Percentiles rank a stretch among this genome's conserved stretches.
Evolutionary conservation across 306 rosid genomes (phyloP).

Genomic region (Quercus cerris): DNA sequence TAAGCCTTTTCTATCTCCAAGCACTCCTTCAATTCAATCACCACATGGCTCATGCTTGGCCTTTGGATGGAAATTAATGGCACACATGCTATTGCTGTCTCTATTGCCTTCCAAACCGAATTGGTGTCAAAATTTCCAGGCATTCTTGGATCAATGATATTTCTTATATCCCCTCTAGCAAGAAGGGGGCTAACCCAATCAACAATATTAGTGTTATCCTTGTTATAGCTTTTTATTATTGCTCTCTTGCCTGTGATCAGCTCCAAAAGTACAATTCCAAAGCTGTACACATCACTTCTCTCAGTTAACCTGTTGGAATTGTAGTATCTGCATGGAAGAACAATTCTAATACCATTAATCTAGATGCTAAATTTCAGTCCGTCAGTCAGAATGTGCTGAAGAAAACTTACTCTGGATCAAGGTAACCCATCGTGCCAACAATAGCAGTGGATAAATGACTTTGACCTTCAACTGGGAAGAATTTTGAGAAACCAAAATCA

Average conservation of each 20-base stretch:
- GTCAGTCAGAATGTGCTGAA: too few species aligned
- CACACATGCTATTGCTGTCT: constrained; percentile 24
- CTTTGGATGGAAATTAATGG: constrained; percentile 3
- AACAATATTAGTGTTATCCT: constrained; percentile 16
- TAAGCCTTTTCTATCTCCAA: constrained; percentile 12
- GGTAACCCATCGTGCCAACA: constrained; percentile 25
- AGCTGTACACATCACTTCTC: constrained; percentile 29
- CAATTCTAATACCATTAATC: background rate
- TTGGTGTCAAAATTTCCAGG: background rate
- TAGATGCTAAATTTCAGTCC: background rate
- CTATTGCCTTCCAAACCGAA: constrained; percentile 15
- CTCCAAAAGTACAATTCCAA: constrained; percentile 26
- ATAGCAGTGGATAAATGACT: constrained; percentile 25
- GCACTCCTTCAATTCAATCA: constrained; percentile 15
- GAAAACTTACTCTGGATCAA: constrained; percentile 33
- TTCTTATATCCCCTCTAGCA: constrained; percentile 8
- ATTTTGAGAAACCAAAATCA: constrained; percentile 29
- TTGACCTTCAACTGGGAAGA: constrained; percentile 12
- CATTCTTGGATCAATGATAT: constrained; percentile 27
- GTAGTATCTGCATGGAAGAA: background rate
- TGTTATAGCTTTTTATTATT: background rate
- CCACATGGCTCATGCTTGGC: constrained; percentile 18
- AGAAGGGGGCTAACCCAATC: constrained; percentile 18
- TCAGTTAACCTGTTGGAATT: constrained; percentile 6
- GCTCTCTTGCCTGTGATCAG: constrained; percentile 24